These are phyloP conservation scores for Salix brachista DNA, from an alignment of 345 rosid genomes.

Conservation along the genomic window DNA sequence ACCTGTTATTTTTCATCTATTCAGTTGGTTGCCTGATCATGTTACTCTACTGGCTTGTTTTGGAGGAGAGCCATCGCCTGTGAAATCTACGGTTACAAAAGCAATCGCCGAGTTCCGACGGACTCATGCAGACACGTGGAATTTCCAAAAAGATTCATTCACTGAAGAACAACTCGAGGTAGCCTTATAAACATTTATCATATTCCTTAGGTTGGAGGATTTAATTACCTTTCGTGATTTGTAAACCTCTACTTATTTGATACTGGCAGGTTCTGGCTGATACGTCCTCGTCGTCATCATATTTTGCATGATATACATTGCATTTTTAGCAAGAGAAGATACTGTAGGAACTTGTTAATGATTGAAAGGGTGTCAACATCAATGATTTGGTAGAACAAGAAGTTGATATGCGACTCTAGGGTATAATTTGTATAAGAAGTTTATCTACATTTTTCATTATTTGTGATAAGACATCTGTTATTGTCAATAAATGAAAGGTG, in stretches of 20 bases:
- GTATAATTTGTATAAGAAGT: conserved; percentile 13
- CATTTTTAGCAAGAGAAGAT: conserved; percentile 14
- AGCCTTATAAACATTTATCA: background rate
- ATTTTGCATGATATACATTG: conserved; percentile 64
- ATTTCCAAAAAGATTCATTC: conserved; percentile 78
- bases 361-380: background rate
- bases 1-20: background rate
- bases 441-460: conserved; percentile 37
- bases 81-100: conserved; percentile 91
- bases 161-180: conserved; percentile 99
- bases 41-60: conserved; percentile 86
- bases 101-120: conserved; percentile 96
- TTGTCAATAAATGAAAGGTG: background rate
- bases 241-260: conserved; percentile 2
- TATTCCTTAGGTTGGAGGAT: background rate
- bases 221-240: background rate
- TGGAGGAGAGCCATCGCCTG: conserved; percentile 71
- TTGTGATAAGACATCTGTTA: background rate
- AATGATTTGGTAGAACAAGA: conserved; percentile 12
- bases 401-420: background rate
- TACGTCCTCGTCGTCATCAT: conserved; percentile 88
- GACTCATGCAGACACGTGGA: conserved; percentile 98
- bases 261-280: conserved; percentile 86
- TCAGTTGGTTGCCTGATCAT: conserved; percentile 92
- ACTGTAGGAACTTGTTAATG: conserved; percentile 11